Percentiles rank a stretch among this genome's conserved stretches.
Evolutionary conservation across 768 basidiomycete genomes (phyloP).

Genomic region (Podaxis sp.): DNA sequence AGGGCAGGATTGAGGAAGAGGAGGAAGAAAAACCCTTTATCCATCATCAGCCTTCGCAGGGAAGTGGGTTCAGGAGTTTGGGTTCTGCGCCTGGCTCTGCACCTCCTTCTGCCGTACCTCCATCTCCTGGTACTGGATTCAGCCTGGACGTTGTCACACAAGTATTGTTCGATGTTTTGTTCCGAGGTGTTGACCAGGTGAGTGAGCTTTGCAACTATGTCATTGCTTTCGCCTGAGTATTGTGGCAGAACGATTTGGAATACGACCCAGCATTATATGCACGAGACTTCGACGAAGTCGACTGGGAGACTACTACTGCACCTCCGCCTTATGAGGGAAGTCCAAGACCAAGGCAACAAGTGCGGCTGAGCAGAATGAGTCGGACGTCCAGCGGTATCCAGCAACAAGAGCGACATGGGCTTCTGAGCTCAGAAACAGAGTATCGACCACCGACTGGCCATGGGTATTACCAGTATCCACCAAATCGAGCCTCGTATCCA

Average conservation of each 20-base stretch:
- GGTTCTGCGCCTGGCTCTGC: neutral
- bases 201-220: neutral
- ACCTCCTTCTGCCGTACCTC: neutral
- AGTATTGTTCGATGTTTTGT: neutral
- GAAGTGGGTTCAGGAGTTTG: neutral
- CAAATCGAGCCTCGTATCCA: constrained; percentile 5
- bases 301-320: constrained; percentile 63
- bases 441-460: neutral
- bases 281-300: constrained; percentile 78
- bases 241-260: constrained; percentile 67
- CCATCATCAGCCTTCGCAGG: neutral
- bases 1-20: constrained; percentile 40
- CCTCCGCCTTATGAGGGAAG: neutral
- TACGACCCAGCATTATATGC: constrained; percentile 76
- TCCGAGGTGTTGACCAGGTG: constrained; percentile 1
- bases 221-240: neutral
- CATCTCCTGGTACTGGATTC: neutral
- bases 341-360: neutral
- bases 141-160: neutral
- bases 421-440: neutral
- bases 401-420: neutral
- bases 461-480: neutral
- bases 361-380: neutral
- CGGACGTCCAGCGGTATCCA: neutral
- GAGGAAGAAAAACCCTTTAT: constrained; percentile 3